phyloP scores from a whole-genome alignment of 345 rosid species.

The thale cress (Arabidopsis thaliana) region TAIR10.1 NC_003075.7:12697501-12698000 shows the following conservation, averaged over 20 bases:
- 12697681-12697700: not conserved
- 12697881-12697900: constrained; percentile 7
- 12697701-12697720: constrained; percentile 22
- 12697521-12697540: not conserved
- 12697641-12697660: not conserved
- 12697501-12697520: not conserved
- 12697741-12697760: constrained; percentile 85
- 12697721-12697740: constrained; percentile 64
- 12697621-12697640: not conserved
- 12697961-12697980: constrained; percentile 83
- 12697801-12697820: constrained; percentile 88
- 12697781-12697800: constrained; percentile 99
- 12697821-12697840: constrained; percentile 97
- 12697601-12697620: not conserved
- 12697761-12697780: constrained; percentile 90
- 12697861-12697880: not conserved
- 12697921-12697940: not conserved
- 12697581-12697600: not conserved
- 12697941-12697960: constrained; percentile 60
- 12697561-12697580: constrained; percentile 2
- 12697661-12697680: constrained; percentile 22
- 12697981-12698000: constrained; percentile 81
- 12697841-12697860: constrained; percentile 53
- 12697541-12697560: not conserved
- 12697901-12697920: constrained; percentile 14